These are phyloP conservation scores for Trichosporon ovoides DNA, from an alignment of 1,284 basidiomycete species.

Conservation along the genomic window DNA sequence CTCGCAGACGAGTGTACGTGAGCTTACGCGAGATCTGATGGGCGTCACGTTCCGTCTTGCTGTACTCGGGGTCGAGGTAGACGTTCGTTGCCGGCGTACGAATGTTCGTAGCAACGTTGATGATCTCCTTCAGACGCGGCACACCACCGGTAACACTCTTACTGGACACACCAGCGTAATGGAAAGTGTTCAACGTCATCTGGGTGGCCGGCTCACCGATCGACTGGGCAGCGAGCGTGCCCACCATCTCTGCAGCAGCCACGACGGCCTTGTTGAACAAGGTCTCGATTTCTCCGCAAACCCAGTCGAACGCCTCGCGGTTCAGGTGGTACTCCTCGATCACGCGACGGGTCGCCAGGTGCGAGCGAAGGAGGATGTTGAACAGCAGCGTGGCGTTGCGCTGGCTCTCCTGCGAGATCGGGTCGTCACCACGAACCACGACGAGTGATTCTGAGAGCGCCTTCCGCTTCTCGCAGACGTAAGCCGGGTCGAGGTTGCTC, in stretches of 20 bases:
- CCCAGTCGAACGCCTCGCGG: constrained; percentile 93
- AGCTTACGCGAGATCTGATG: constrained; percentile 53
- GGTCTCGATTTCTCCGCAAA: constrained; percentile 89
- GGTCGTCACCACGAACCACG: constrained; percentile 81
- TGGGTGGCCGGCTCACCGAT: constrained; percentile 99
- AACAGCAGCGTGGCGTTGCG: constrained; percentile 87
- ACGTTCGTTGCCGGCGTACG: constrained; percentile 95
- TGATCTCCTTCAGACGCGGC: constrained; percentile 95
- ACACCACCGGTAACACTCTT: constrained; percentile 99
- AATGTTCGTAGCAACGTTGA: constrained; percentile 97
- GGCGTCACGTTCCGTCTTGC: constrained; percentile 63
- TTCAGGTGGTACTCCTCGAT: constrained; percentile 81
- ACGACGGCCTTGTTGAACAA: constrained; percentile 89
- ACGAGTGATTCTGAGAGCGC: constrained; percentile 67
- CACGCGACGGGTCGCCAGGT: constrained; percentile 77
- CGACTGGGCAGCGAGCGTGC: constrained; percentile 93
- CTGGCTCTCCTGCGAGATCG: constrained; percentile 71
- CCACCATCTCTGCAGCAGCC: constrained; percentile 98
- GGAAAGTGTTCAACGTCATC: constrained; percentile 99
- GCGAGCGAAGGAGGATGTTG: constrained; percentile 85
- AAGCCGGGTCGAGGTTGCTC: constrained; percentile 80
- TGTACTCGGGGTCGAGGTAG: constrained; percentile 71
- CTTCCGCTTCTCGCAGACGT: constrained; percentile 74
- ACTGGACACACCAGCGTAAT: constrained; percentile 96
- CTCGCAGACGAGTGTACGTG: constrained; percentile 88